Percentiles rank a stretch among this genome's conserved stretches.
phyloP scores from a whole-genome alignment of 2,329 filamentous ascomycete genomes.

The Pyricularia grisea region DNA sequence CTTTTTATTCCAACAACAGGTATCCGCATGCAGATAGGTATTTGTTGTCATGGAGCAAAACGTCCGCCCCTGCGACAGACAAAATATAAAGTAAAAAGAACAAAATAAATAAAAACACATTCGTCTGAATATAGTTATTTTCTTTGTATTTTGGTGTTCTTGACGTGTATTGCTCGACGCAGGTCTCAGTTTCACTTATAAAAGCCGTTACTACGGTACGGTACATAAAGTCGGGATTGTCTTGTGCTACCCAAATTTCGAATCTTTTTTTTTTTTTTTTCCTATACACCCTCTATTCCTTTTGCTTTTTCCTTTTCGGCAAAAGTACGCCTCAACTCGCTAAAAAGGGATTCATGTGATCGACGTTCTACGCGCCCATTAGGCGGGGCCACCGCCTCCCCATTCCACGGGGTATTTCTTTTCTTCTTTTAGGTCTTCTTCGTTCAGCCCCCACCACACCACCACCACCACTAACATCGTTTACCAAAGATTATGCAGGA shows the following conservation, averaged over 20 bases:
- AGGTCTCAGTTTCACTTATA: not conserved
- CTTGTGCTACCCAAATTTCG: not conserved
- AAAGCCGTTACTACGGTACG: no score
- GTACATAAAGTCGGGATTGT: not conserved
- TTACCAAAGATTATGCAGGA: not conserved
- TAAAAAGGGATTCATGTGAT: not conserved
- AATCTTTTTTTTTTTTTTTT: not conserved
- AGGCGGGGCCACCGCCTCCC: not conserved
- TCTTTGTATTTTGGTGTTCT: not conserved
- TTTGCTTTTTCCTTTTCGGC: not conserved
- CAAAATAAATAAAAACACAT: not conserved
- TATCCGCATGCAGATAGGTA: not conserved
- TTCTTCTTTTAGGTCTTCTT: not conserved
- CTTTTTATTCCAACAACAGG: not conserved
- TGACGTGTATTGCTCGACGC: not conserved
- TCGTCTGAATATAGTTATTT: not conserved
- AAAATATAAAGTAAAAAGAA: not conserved
- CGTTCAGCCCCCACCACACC: not conserved
- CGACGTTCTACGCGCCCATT: not conserved
- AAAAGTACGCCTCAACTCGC: not conserved
- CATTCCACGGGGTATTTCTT: not conserved
- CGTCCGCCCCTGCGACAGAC: not conserved
- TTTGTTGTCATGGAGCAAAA: not conserved
- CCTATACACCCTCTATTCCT: not conserved
- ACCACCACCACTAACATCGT: not conserved